phyloP scores from a whole-genome alignment of 176 grass and related monocot species.

The Bonia amplexicaulis region DNA sequence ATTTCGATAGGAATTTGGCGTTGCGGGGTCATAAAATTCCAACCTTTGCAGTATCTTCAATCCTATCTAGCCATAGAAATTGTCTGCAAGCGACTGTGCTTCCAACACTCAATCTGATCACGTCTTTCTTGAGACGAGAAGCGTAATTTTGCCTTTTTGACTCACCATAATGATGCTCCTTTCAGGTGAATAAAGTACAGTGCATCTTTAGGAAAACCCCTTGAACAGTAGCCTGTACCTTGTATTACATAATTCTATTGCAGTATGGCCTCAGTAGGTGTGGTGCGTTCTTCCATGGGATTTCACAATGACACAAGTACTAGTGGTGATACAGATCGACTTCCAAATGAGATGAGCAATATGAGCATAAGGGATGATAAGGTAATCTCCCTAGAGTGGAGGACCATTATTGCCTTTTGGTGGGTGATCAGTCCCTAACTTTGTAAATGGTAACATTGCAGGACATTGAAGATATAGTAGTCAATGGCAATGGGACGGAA shows the following conservation, averaged over 20 bases:
- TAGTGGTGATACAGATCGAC: conserved; percentile 31
- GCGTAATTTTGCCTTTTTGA: background rate
- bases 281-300: conserved; percentile 37
- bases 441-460: conserved; percentile 15
- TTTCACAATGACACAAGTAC: conserved; percentile 46
- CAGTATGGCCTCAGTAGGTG: conserved; percentile 59
- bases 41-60: background rate
- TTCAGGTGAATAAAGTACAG: conserved; percentile 28
- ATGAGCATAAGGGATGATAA: conserved; percentile 92
- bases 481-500: conserved; percentile 81
- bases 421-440: background rate
- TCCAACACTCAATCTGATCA: background rate
- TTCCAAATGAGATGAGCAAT: conserved; percentile 58
- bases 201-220: background rate
- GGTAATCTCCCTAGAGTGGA: conserved; percentile 33
- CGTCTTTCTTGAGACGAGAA: background rate
- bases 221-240: background rate
- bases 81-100: conserved; percentile 4
- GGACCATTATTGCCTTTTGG: background rate
- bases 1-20: background rate
- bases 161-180: background rate
- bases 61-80: background rate
- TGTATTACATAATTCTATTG: background rate
- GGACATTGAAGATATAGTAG: conserved; percentile 74
- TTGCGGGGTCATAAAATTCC: background rate